These are phyloP conservation scores for Coemansia sp. DNA, from an alignment of 192 early-diverging fungal genomes.

Conservation along the genomic window DNA sequence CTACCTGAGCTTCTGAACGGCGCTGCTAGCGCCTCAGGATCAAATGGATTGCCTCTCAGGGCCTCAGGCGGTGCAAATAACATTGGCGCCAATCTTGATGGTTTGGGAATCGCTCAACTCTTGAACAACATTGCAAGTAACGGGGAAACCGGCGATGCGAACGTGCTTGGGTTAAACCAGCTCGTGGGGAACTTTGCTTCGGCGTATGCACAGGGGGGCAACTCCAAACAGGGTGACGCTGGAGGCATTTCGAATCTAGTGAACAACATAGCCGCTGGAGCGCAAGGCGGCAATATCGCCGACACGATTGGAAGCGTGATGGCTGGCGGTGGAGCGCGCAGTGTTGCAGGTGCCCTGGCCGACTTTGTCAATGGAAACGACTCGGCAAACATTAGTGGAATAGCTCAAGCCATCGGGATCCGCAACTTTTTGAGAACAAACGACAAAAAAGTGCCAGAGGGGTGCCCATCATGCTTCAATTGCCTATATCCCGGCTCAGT, in stretches of 20 bases:
- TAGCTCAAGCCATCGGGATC: constrained; percentile 48
- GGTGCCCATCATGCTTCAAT: constrained; percentile 86
- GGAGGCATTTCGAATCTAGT: background rate
- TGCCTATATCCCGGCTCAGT: constrained; percentile 74
- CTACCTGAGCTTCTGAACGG: background rate
- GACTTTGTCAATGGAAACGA: constrained; percentile 51
- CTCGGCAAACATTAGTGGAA: constrained; percentile 17
- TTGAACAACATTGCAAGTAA: constrained; percentile 10
- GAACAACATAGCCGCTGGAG: background rate
- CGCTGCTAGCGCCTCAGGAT: background rate
- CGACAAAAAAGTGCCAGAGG: constrained; percentile 42
- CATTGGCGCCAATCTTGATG: background rate
- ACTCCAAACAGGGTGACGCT: background rate
- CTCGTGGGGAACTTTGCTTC: background rate
- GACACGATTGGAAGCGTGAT: constrained; percentile 1
- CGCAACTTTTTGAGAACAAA: constrained; percentile 42
- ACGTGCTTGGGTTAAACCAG: constrained; percentile 7
- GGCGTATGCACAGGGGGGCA: background rate
- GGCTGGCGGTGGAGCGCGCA: constrained; percentile 10
- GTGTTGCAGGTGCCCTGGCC: constrained; percentile 16
- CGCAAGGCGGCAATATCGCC: constrained; percentile 3
- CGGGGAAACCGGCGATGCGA: background rate
- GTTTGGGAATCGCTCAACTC: constrained; percentile 1
- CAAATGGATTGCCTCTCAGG: background rate
- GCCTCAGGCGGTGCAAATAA: background rate